Evolutionary conservation across 768 basidiomycete species (phyloP), one percentile per base, ranked within the genome.

Genomic region (Mycena capillaripes): DNA sequence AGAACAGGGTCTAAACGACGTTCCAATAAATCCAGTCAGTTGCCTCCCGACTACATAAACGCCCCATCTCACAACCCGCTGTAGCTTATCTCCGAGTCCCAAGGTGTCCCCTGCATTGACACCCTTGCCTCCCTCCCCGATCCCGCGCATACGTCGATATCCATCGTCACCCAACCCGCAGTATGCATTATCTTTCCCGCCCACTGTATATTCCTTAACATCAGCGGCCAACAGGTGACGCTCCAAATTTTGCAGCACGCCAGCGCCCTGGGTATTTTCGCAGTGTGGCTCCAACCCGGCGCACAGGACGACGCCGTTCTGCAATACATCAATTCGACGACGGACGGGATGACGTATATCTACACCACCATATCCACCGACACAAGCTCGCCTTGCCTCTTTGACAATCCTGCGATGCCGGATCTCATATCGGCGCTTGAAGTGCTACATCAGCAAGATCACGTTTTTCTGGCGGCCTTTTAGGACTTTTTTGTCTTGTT

Each of bases 271-370:
- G 79, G 76, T 14, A 78, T 90, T 17, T 87, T 85, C 0, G 84
- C 86, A 2, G 82, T 92, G 48, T 92, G 91, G 91, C 86, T 92
- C 23, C 91, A 92, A 75, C 91, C 91, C 10, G 92, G 92, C 27
- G 89, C 90, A 3, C 85, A 88, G 64, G 86, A 89, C 32, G 57
- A 4, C 12, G 79, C 81, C 6, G 89, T 91, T 11, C 56, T 73
- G 34, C 44, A 64, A 8, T 73, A 69, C 50, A 73, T 73, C 57
- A 66, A 36, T 25, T 34, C 38, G 21, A 64, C 66, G 25, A 29
- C 23, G 34, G 34, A 12, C 14, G 40, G 57, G 40, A 73, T 67
- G 21, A 68, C 3, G 3, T 73, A 55, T 44, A 70, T 73, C 27
- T 52, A 66, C 44, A n/a, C n/a, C n/a, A n/a, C n/a, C n/a, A n/a